Evolutionary conservation across 208 protist genomes (phyloP).

Genomic region (Leishmania amazonensis): DNA sequence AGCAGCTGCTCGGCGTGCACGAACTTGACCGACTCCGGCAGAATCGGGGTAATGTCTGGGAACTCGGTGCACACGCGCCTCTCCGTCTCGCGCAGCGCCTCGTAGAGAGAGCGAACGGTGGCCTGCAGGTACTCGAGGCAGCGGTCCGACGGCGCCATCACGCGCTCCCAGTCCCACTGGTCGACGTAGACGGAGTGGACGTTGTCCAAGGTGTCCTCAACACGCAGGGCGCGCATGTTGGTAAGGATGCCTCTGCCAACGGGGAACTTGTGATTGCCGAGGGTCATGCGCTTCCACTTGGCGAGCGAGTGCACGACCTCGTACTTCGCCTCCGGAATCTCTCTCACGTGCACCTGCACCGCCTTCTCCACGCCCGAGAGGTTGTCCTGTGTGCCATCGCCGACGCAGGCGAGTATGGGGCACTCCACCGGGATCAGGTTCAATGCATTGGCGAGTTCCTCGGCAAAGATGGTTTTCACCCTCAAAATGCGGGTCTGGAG

Average conservation of each 20-base stretch:
- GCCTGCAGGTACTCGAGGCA: conserved; percentile 70
- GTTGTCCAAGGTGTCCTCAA: conserved; percentile 89
- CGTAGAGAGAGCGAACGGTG: conserved; percentile 75
- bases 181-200: conserved; percentile 92
- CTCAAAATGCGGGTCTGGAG: conserved; percentile 74
- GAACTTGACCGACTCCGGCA: conserved; percentile 88
- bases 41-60: conserved; percentile 39
- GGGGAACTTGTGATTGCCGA: conserved; percentile 80
- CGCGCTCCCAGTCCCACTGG: conserved; percentile 94
- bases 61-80: conserved; percentile 53
- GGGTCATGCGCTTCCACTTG: conserved; percentile 92
- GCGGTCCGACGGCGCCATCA: conserved; percentile 66
- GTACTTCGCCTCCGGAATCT: conserved; percentile 71
- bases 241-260: conserved; percentile 78
- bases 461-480: conserved; percentile 74
- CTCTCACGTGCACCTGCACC: conserved; percentile 82
- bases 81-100: conserved; percentile 72
- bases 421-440: conserved; percentile 80
- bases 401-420: conserved; percentile 80
- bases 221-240: conserved; percentile 89
- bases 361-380: conserved; percentile 89
- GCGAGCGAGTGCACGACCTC: conserved; percentile 93
- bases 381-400: conserved; percentile 91
- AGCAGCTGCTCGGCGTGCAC: conserved; percentile 85
- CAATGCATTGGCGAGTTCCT: conserved; percentile 63